Evolutionary conservation across 768 basidiomycete species (phyloP).

Genomic region (Dendrothele bispora): DNA sequence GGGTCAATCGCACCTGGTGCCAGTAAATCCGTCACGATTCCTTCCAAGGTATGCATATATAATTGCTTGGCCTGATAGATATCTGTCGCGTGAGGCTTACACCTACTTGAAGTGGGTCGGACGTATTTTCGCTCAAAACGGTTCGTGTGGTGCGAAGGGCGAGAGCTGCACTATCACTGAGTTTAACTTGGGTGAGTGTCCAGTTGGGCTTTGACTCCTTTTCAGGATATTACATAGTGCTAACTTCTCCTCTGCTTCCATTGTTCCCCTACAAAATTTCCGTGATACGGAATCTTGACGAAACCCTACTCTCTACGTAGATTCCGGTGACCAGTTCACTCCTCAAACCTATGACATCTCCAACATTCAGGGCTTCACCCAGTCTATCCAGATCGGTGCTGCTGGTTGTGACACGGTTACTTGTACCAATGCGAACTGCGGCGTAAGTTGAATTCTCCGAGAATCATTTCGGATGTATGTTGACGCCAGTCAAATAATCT

Average conservation of each 20-base stretch:
- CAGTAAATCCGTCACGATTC: slow-evolving; percentile 28
- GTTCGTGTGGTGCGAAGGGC: slow-evolving; percentile 33
- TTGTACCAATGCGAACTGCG: slow-evolving; percentile 36
- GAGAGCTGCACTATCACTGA: slow-evolving; percentile 39
- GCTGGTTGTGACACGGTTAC: slow-evolving; percentile 38
- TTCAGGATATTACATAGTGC: not conserved
- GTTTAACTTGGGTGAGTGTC: slow-evolving; percentile 36
- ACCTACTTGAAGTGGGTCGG: slow-evolving; percentile 35
- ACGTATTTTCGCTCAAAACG: slow-evolving; percentile 38
- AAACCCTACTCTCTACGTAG: not conserved
- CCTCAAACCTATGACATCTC: slow-evolving; percentile 41
- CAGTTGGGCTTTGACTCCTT: too few relatives aligned
- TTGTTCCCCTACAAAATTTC: too few relatives aligned
- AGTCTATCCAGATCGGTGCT: slow-evolving; percentile 33
- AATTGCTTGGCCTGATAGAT: not conserved
- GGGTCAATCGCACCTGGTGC: slow-evolving; percentile 22
- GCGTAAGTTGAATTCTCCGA: slow-evolving; percentile 11
- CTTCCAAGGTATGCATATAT: slow-evolving; percentile 24
- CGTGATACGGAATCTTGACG: not conserved
- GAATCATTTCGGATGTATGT: not conserved
- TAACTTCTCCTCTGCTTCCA: too few relatives aligned
- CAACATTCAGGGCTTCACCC: slow-evolving; percentile 43
- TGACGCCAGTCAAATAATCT: not conserved
- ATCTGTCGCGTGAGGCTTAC: not conserved
- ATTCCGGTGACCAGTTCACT: slow-evolving; percentile 12